These are phyloP conservation scores for Penicillium pulvis DNA, from an alignment of 495 filamentous ascomycete genomes.

Conservation along the genomic window DNA sequence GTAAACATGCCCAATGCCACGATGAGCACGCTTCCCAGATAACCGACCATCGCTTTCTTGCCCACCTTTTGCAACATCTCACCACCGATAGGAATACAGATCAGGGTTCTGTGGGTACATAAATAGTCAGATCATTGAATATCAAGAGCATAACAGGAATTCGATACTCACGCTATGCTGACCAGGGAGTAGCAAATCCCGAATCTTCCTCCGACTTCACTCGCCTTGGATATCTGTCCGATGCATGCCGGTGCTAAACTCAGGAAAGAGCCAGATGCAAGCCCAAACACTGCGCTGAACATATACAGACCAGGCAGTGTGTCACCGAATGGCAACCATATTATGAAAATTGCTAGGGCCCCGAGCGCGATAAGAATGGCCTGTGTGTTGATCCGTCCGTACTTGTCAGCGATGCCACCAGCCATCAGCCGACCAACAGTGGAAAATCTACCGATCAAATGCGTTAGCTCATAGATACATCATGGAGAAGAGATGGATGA, in stretches of 20 bases:
- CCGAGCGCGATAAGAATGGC: conserved; percentile 42
- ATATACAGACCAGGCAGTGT: conserved; percentile 52
- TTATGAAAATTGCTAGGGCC: conserved; percentile 51
- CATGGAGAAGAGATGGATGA: background rate
- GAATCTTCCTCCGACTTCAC: conserved; percentile 66
- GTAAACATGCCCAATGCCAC: conserved; percentile 40
- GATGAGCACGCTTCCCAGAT: conserved; percentile 40
- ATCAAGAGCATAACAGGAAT: background rate
- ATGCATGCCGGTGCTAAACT: conserved; percentile 65
- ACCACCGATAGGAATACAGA: conserved; percentile 44
- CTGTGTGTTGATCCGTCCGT: conserved; percentile 68
- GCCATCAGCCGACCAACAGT: conserved; percentile 68
- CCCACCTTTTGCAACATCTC: conserved; percentile 46
- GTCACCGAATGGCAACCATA: conserved; percentile 62
- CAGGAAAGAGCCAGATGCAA: conserved; percentile 62
- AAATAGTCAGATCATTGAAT: background rate
- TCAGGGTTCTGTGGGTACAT: conserved; percentile 30
- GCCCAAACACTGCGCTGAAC: conserved; percentile 62
- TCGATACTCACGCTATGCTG: conserved; percentile 51
- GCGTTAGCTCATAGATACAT: background rate
- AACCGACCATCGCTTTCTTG: conserved; percentile 36
- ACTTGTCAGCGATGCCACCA: conserved; percentile 66
- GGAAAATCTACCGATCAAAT: conserved; percentile 25
- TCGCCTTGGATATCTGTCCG: conserved; percentile 61
- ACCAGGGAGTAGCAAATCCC: conserved; percentile 68